Evolutionary conservation across 192 early-diverging fungal genomes (phyloP).

Genomic region (Coemansia reversa): DNA sequence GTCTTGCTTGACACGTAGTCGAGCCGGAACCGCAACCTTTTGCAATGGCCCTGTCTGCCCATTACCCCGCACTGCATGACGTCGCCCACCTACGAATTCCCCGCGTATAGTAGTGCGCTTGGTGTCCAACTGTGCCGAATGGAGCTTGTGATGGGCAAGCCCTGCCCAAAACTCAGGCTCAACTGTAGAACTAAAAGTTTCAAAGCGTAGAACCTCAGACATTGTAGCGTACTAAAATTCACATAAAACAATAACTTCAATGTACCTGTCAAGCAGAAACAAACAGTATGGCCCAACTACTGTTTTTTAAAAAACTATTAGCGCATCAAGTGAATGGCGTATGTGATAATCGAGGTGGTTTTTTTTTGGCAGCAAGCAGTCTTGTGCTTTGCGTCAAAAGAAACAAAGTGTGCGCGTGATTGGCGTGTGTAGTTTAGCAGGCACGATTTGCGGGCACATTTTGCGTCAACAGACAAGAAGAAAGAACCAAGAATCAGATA

Average conservation of each 20-base stretch:
- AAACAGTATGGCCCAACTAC: not conserved
- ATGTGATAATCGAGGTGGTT: too few relatives aligned
- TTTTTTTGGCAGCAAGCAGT: too few relatives aligned
- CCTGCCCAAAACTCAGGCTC: conserved; percentile 90
- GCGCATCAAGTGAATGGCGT: too few relatives aligned
- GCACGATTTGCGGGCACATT: too few relatives aligned
- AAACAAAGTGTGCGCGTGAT: too few relatives aligned
- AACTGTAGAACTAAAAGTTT: conserved; percentile 78
- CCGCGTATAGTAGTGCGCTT: conserved; percentile 56
- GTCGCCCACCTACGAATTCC: conserved; percentile 65
- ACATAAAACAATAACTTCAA: not conserved
- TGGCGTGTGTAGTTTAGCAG: too few relatives aligned
- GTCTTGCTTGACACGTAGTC: conserved; percentile 57
- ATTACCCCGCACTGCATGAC: conserved; percentile 46
- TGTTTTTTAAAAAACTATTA: not conserved
- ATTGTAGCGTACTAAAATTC: conserved; percentile 9
- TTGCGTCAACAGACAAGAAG: too few relatives aligned
- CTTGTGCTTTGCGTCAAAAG: too few relatives aligned
- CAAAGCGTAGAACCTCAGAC: conserved; percentile 72
- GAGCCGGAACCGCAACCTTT: conserved; percentile 56
- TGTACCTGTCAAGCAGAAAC: not conserved
- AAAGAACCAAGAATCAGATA: too few relatives aligned
- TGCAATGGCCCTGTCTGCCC: conserved; percentile 21
- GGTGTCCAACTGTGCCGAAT: conserved; percentile 78
- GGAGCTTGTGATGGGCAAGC: conserved; percentile 81